A percentile compares a stretch with the other conserved stretches of the same genome.
Conservation (phyloP, 345 rosid genomes). For the Euphorbia peplus region DNA sequence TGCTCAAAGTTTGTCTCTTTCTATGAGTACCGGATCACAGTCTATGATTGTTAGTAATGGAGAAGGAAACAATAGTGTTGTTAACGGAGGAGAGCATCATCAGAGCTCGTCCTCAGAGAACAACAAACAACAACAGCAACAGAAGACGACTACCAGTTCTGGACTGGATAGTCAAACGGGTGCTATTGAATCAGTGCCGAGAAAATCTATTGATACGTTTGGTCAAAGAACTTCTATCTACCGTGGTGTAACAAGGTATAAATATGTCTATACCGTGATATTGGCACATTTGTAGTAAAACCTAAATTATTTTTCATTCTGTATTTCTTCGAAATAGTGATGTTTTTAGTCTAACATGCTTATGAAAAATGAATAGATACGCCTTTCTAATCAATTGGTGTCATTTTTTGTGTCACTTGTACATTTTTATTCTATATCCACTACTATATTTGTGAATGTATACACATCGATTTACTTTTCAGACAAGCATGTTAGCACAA, state of each 20-base stretch:
- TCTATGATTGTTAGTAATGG: conserved; percentile 8
- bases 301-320: too few species aligned
- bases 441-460: too few species aligned
- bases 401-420: too few species aligned
- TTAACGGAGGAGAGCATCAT: conserved; percentile 16
- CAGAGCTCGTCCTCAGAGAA: conserved; percentile 21
- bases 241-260: conserved; percentile 35
- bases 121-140: conserved; percentile 9
- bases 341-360: too few species aligned
- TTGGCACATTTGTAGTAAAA: too few species aligned
- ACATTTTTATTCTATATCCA: too few species aligned
- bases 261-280: too few species aligned
- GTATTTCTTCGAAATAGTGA: too few species aligned
- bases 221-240: conserved; percentile 35
- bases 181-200: conserved; percentile 22
- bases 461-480: too few species aligned
- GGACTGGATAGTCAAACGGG: conserved; percentile 20
- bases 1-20: conserved; percentile 57
- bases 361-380: too few species aligned
- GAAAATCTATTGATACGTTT: conserved; percentile 30
- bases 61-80: conserved; percentile 7
- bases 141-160: neutral
- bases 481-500: too few species aligned
- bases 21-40: conserved; percentile 26
- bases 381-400: too few species aligned